phyloP scores from a whole-genome alignment of 371 early-diverging fungal genomes.

The Mucor indicus region DNA sequence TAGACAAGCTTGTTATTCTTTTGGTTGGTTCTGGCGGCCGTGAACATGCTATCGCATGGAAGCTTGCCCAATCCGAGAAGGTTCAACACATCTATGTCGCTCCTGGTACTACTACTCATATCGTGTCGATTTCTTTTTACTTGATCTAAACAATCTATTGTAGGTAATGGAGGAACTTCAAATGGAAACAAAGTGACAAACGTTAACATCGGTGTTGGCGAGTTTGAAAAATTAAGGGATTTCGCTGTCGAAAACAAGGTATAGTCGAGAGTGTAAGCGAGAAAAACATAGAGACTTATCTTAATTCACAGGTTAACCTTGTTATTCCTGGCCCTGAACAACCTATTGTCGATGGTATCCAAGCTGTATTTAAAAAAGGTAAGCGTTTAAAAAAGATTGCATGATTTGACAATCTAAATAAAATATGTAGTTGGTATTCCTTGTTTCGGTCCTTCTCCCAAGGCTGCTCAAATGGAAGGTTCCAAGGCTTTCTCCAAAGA shows the following conservation, averaged over 20 bases:
- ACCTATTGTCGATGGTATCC: constrained; percentile 92
- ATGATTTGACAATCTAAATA: neutral
- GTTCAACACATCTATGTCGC: constrained; percentile 88
- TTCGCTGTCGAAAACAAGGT: constrained; percentile 83
- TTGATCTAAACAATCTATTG: too few species aligned
- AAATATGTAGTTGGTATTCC: constrained; percentile 80
- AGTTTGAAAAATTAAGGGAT: constrained; percentile 72
- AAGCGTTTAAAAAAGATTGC: constrained; percentile 12
- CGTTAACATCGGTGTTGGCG: constrained; percentile 69
- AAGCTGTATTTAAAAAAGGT: constrained; percentile 80
- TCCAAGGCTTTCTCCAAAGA: constrained; percentile 98
- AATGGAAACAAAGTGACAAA: constrained; percentile 73
- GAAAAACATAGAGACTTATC: neutral
- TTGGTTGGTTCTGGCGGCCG: constrained; percentile 95
- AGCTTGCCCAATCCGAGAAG: constrained; percentile 72
- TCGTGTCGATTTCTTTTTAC: too few species aligned
- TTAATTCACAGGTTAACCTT: constrained; percentile 56
- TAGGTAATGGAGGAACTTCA: constrained; percentile 95
- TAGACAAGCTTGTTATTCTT: constrained; percentile 72
- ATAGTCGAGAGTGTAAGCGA: constrained; percentile 8
- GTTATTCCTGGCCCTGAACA: constrained; percentile 97
- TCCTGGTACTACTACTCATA: constrained; percentile 78
- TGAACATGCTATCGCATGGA: constrained; percentile 96
- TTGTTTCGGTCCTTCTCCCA: constrained; percentile 90
- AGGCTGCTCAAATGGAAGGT: constrained; percentile 93